Conservation (phyloP, 805 yeast species). For the Zygoascus ofunaensis region DNA sequence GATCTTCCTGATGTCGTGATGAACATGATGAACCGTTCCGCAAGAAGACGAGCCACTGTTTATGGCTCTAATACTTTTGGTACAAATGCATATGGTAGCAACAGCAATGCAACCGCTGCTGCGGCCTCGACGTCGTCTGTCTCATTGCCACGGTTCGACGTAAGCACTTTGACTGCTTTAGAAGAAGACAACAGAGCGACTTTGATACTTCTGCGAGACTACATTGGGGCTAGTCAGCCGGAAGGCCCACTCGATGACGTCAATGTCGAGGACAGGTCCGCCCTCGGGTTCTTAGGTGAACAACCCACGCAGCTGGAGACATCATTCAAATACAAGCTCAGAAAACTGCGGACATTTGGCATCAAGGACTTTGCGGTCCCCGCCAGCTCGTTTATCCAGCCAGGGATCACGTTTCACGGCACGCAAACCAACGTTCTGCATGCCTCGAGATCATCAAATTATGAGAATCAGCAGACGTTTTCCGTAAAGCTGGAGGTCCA, state of each 20-base stretch:
- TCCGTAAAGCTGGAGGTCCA: not conserved
- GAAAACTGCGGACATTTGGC: not conserved
- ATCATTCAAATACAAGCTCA: not conserved
- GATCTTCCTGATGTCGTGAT: no score
- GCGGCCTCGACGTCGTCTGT: no score
- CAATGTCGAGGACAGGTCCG: not conserved
- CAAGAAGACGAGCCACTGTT: no score
- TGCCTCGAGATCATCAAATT: not conserved
- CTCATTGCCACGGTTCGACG: no score
- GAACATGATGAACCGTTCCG: no score
- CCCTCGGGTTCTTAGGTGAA: not conserved
- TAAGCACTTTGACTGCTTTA: no score
- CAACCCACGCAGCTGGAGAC: not conserved
- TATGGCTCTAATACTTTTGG: no score
- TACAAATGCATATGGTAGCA: no score
- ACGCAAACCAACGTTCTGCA: not conserved
- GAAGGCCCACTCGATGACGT: not conserved
- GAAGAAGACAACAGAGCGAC: not conserved
- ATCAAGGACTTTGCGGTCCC: not conserved
- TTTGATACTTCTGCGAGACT: not conserved
- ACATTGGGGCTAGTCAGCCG: not conserved
- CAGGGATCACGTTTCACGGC: not conserved
- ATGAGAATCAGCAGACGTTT: not conserved
- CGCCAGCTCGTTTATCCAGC: not conserved
- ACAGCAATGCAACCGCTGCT: no score